phyloP scores from a whole-genome alignment of 331 rosid genomes.

The Spiraea crenata region DNA sequence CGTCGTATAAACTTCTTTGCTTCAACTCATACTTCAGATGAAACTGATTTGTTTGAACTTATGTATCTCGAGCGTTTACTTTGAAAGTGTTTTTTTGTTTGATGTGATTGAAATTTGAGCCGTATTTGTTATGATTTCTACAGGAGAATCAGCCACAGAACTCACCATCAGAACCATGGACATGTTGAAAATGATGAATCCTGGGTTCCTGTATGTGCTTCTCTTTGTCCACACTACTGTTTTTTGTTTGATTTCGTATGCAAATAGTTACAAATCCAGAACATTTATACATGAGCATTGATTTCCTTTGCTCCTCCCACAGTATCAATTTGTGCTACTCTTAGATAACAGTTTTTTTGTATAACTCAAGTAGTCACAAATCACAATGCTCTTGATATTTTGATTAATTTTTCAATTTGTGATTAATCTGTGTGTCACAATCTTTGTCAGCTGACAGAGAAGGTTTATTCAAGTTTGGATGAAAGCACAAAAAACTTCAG shows the following conservation, averaged over 20 bases:
- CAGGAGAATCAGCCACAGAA: slow-evolving; percentile 97
- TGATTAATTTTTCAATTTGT: neutral
- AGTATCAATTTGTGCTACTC: too few species aligned
- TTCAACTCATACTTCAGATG: neutral
- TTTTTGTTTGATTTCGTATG: neutral
- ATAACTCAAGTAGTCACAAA: too few species aligned
- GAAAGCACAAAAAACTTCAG: slow-evolving; percentile 48
- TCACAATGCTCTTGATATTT: neutral
- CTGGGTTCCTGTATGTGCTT: slow-evolving; percentile 83
- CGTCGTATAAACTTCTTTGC: neutral
- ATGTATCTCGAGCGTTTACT: neutral
- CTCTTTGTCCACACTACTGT: neutral
- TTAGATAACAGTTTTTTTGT: too few species aligned
- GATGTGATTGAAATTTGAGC: neutral
- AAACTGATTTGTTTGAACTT: neutral
- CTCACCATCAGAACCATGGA: slow-evolving; percentile 98
- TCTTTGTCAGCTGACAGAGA: slow-evolving; percentile 66
- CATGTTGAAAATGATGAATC: slow-evolving; percentile 95
- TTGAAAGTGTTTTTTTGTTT: slow-evolving; percentile 2
- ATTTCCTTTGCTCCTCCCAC: too few species aligned
- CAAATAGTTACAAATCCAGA: too few species aligned
- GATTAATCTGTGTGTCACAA: neutral
- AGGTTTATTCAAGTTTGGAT: slow-evolving; percentile 57
- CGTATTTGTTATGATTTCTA: neutral
- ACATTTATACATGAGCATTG: too few species aligned